A percentile compares a stretch with the other conserved stretches of the same genome.
These are phyloP conservation scores for Macrophomina tecta DNA, from an alignment of 2,329 filamentous ascomycete species.

Conservation along the genomic window DNA sequence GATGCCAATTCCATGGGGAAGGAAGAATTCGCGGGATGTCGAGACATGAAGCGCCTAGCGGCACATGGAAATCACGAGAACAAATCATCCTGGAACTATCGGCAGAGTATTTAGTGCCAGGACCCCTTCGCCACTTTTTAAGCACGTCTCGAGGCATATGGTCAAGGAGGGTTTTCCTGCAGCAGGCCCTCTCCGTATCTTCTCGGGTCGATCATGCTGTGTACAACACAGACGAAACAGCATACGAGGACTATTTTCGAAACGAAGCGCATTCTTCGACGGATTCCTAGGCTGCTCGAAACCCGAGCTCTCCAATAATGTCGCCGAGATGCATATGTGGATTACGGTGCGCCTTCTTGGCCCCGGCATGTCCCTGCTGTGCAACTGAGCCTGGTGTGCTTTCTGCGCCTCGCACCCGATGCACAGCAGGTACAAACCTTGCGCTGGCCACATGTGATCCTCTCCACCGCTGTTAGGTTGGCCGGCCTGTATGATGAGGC, in stretches of 20 bases:
- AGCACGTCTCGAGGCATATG: background rate
- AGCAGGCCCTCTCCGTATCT: background rate
- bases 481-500: background rate
- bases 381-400: background rate
- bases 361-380: background rate
- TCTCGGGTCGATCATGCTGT: background rate
- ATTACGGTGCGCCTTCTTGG: background rate
- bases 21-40: slow-evolving; percentile 18
- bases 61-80: slow-evolving; percentile 12
- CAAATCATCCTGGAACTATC: background rate
- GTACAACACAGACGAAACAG: background rate
- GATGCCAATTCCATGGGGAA: slow-evolving; percentile 11
- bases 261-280: background rate
- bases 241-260: background rate
- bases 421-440: background rate
- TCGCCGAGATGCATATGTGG: background rate
- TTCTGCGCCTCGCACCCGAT: slow-evolving; percentile 1
- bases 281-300: background rate
- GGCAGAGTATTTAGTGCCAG: background rate
- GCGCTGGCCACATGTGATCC: background rate
- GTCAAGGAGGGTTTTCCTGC: background rate
- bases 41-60: slow-evolving; percentile 16
- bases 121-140: background rate
- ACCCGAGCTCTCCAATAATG: background rate
- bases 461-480: background rate